Percentiles rank a stretch among this genome's conserved stretches.
phyloP scores from a whole-genome alignment of 1,284 basidiomycete species.

The Quambalaria eucalypti region DNA sequence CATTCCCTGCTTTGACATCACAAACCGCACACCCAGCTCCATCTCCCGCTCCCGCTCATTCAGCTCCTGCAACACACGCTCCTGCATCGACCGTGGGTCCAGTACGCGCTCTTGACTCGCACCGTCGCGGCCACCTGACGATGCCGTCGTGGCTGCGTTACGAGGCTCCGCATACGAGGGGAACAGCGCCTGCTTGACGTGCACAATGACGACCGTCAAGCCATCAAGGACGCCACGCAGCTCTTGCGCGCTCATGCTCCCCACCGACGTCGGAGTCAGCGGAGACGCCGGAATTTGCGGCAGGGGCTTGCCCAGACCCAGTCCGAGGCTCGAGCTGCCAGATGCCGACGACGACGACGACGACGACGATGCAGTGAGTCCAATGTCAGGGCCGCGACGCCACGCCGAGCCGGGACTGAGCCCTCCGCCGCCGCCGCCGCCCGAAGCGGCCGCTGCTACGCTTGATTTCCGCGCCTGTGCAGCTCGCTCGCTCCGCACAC shows the following conservation, averaged over 20 bases:
- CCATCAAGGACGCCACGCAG: slow-evolving; percentile 18
- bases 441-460: not conserved
- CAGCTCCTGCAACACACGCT: slow-evolving; percentile 31
- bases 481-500: slow-evolving; percentile 13
- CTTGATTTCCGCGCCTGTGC: slow-evolving; percentile 4
- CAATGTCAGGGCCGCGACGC: not conserved
- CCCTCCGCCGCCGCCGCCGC: not conserved
- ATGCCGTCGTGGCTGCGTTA: not conserved
- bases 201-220: slow-evolving; percentile 29
- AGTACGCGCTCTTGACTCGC: slow-evolving; percentile 5
- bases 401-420: no score
- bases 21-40: slow-evolving; percentile 29
- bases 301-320: not conserved
- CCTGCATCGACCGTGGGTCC: slow-evolving; percentile 23
- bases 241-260: slow-evolving; percentile 9
- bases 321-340: not conserved
- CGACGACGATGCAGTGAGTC: not conserved
- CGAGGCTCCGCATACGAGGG: slow-evolving; percentile 17
- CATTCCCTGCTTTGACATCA: slow-evolving; percentile 37
- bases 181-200: slow-evolving; percentile 37
- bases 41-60: slow-evolving; percentile 13
- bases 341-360: not conserved
- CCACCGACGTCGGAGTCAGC: slow-evolving; percentile 2
- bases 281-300: not conserved
- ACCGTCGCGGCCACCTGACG: not conserved